phyloP scores from a whole-genome alignment of 2,329 filamentous ascomycete species.

The Lachnellula arida region DNA sequence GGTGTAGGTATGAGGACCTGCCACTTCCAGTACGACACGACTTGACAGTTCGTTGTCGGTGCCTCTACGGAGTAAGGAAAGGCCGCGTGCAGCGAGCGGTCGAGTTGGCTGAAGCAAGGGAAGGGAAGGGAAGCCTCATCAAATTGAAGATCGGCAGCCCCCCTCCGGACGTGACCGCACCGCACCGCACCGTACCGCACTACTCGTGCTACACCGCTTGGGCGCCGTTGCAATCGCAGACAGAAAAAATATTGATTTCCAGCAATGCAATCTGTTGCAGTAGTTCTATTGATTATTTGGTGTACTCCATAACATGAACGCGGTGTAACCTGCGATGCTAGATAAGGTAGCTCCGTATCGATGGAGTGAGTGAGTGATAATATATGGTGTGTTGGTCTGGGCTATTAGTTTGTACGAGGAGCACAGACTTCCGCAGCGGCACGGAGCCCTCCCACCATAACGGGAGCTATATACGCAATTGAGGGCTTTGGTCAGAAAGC shows the following conservation, averaged over 20 bases:
- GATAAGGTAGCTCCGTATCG: too few species aligned
- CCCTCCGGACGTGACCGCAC: background rate
- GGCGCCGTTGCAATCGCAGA: background rate
- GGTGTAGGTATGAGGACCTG: background rate
- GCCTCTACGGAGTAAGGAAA: background rate
- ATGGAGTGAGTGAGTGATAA: background rate
- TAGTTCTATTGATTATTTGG: background rate
- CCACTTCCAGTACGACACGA: slow-evolving; percentile 1
- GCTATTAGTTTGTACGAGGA: background rate
- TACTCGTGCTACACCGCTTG: slow-evolving; percentile 12
- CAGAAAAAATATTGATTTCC: background rate
- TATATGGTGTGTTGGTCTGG: background rate
- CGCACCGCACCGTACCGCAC: too few species aligned
- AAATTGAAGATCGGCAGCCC: slow-evolving; percentile 8
- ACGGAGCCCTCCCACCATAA: background rate
- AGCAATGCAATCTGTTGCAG: background rate
- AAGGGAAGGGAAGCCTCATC: too few species aligned
- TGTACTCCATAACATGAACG: too few species aligned
- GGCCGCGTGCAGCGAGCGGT: background rate
- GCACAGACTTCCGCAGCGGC: slow-evolving; percentile 1
- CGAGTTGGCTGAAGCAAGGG: background rate
- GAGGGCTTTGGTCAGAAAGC: background rate
- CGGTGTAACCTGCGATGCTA: too few species aligned
- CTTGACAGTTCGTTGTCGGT: background rate
- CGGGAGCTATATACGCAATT: slow-evolving; percentile 6